Base-by-base conservation (phyloP, 164 flowering plant species). In the Nymphaea thermarum region DNA sequence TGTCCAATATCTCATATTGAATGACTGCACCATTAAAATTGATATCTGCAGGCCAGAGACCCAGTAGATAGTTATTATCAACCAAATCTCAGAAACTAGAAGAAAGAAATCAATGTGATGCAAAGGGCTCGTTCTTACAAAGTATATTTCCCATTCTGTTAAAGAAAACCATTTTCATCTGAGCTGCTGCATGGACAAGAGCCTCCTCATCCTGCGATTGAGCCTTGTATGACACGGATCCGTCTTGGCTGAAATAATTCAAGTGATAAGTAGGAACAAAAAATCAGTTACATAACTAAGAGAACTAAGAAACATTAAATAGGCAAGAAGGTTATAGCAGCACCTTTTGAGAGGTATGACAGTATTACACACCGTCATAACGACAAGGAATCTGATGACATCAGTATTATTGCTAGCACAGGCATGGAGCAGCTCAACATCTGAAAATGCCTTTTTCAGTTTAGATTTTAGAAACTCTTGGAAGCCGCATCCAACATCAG, bases 191-290 rank as follows among this genome's bases (percentile, higher is more conserved):
- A 62, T 81, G 83, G 67, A 95, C 99, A 78, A 95, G 93, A 71
- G 99, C 99, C 80, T 95, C 99, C 82, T 95, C 99, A 81, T 95
- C 99, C 83, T 95, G 99, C 65, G 99, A 95, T 76, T 90, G 98
- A 47, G 98, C 96, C 81, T 91, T 92, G 71, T 90, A 95, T 43
- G 76, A 69, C 71, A 90, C 80, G 15, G 74, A 73, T 67, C 98
- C 98, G 80, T 70, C 79, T 80, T 90, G 87, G 81, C 98, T 95
- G 66, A 65, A 74, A 18, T 70, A 2, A 53, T 15, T 60, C 65
- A 72, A 71, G 43, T 66, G 45, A 66, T 16, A 61, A 61, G 5
- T 5, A 61, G 17, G 25, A 16, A 61, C 41, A 5, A 5, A 60
- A 25, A 12, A 43, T 43, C 42, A 4, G 42, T 18, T 5, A 65